These are phyloP conservation scores for Stropharia rugosoannulata DNA, from an alignment of 768 basidiomycete genomes.

Conservation along the genomic window DNA sequence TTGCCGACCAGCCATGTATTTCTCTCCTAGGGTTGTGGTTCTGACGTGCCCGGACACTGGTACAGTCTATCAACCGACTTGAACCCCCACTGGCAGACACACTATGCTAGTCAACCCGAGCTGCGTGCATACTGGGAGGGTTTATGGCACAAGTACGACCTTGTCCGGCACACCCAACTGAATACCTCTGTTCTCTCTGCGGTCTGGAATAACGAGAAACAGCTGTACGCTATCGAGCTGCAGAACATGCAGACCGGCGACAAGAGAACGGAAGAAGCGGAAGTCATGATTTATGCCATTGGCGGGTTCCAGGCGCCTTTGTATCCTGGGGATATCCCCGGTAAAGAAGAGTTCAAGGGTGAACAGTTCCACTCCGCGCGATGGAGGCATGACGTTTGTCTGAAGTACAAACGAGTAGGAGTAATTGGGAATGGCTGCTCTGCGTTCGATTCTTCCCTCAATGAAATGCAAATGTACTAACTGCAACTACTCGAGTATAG, in stretches of 20 bases:
- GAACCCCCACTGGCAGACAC: slow-evolving; percentile 50
- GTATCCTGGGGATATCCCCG: slow-evolving; percentile 42
- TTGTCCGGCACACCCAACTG: slow-evolving; percentile 40
- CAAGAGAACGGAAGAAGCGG: slow-evolving; percentile 33
- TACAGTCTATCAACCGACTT: slow-evolving; percentile 55
- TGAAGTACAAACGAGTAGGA: slow-evolving; percentile 53
- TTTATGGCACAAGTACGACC: slow-evolving; percentile 43
- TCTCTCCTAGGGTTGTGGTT: slow-evolving; percentile 45
- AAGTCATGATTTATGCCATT: slow-evolving; percentile 49
- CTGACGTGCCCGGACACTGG: slow-evolving; percentile 55
- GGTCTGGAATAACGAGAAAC: slow-evolving; percentile 43
- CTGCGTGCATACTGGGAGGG: slow-evolving; percentile 49
- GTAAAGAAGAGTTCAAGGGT: slow-evolving; percentile 47
- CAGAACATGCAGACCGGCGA: slow-evolving; percentile 36
- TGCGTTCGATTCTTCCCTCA: slow-evolving; percentile 37
- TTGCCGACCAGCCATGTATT: neutral
- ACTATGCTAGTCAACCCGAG: slow-evolving; percentile 48
- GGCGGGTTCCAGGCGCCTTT: slow-evolving; percentile 48
- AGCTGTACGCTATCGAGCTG: slow-evolving; percentile 42
- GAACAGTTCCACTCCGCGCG: slow-evolving; percentile 51
- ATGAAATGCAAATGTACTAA: neutral
- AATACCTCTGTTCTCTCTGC: slow-evolving; percentile 38
- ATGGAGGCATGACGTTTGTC: slow-evolving; percentile 53
- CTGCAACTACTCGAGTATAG: slow-evolving; percentile 28
- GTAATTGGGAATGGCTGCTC: slow-evolving; percentile 67